Percentiles rank a stretch among this genome's conserved stretches.
Evolutionary conservation across 352 stramenopile species (phyloP).

Genomic region (Globisporangium acanthophoron): DNA sequence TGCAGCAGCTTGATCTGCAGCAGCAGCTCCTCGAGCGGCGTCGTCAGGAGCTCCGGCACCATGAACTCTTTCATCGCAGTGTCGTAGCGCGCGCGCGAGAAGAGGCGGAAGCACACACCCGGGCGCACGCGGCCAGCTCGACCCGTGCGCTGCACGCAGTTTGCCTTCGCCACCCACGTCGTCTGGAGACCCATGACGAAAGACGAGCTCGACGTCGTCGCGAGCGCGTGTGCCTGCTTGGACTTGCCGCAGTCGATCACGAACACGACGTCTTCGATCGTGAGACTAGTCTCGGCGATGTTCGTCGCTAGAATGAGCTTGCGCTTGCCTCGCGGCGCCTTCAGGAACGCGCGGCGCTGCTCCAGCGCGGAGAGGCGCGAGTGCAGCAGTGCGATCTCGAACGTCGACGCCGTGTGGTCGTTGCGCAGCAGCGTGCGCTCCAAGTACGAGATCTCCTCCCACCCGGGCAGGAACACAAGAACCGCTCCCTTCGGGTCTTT

Average conservation of each 20-base stretch:
- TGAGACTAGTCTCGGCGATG: constrained; percentile 96
- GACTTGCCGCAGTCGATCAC: constrained; percentile 84
- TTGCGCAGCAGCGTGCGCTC: constrained; percentile 57
- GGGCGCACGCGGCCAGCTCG: constrained; percentile 91
- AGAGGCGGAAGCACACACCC: constrained; percentile 90
- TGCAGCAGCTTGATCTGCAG: constrained; percentile 75
- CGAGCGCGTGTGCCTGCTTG: constrained; percentile 68
- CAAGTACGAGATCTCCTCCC: constrained; percentile 82
- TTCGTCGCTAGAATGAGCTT: constrained; percentile 92
- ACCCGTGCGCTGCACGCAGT: constrained; percentile 88
- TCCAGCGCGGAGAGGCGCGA: constrained; percentile 66
- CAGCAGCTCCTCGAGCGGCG: constrained; percentile 65
- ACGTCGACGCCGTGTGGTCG: constrained; percentile 36
- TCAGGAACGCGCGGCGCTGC: constrained; percentile 65
- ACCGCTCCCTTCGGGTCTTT: constrained; percentile 58
- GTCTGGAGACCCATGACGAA: constrained; percentile 89
- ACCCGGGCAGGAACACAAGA: constrained; percentile 78
- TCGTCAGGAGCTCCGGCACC: constrained; percentile 66
- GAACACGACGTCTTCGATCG: constrained; percentile 94
- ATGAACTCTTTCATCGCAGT: constrained; percentile 72
- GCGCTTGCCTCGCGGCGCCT: constrained; percentile 46
- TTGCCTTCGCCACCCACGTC: constrained; percentile 82
- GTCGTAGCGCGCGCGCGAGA: constrained; percentile 60
- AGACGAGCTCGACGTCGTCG: constrained; percentile 57
- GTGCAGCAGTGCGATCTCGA: constrained; percentile 71